Percentiles rank a stretch among this genome's conserved stretches.
phyloP scores from a whole-genome alignment of 306 rosid species.

The Erythrophleum fordii region DNA sequence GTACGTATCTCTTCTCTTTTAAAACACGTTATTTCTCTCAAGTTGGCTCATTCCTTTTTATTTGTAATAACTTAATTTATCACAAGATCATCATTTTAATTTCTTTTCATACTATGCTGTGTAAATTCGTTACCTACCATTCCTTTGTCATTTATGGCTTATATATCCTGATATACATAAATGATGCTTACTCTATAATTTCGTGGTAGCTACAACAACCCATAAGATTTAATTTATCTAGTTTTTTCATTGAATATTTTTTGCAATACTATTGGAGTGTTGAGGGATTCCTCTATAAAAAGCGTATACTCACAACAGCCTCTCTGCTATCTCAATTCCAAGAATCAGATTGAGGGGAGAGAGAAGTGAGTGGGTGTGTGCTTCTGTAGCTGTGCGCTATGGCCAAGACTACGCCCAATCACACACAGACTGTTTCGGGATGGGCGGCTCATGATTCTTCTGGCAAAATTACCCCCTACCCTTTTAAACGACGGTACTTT shows the following conservation, averaged over 20 bases:
- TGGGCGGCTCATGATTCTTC: conserved; percentile 92
- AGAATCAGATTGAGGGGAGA: not conserved
- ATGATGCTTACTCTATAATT: not conserved
- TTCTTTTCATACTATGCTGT: not conserved
- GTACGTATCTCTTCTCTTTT: too few species aligned
- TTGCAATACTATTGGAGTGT: too few species aligned
- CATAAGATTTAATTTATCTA: not conserved
- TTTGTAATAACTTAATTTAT: not conserved
- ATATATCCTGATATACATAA: not conserved
- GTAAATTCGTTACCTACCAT: not conserved
- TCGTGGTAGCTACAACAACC: not conserved
- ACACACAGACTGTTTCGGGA: conserved; percentile 70
- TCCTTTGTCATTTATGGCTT: not conserved
- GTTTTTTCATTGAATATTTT: not conserved
- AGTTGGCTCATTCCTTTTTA: too few species aligned
- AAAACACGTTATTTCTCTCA: too few species aligned
- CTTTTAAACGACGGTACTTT: conserved; percentile 63
- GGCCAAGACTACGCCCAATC: conserved; percentile 72
- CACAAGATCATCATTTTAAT: not conserved
- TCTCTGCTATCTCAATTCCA: not conserved
- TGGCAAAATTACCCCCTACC: conserved; percentile 63
- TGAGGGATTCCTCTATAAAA: not conserved
- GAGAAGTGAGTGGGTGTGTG: not conserved
- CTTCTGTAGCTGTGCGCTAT: conserved; percentile 11
- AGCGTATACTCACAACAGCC: not conserved